phyloP scores from a whole-genome alignment of 495 filamentous ascomycete species.

The Penicillium coffeae region DNA sequence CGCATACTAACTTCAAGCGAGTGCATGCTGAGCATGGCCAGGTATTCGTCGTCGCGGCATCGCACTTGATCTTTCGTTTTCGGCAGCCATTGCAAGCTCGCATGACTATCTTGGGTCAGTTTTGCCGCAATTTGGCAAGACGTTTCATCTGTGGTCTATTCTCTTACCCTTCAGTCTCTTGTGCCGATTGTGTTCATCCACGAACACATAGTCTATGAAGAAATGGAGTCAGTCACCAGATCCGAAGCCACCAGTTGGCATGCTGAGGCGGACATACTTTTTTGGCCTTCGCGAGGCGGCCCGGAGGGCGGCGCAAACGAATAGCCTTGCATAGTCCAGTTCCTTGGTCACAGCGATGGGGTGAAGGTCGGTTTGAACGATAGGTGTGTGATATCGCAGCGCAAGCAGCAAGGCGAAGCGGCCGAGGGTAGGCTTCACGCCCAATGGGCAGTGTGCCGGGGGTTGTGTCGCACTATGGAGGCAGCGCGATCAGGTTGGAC shows the following conservation, averaged over 20 bases:
- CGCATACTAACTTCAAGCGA: constrained; percentile 87
- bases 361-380: background rate
- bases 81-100: constrained; percentile 96
- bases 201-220: constrained; percentile 89
- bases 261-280: constrained; percentile 28
- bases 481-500: background rate
- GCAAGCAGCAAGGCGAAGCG: background rate
- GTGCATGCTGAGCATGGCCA: constrained; percentile 97
- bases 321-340: constrained; percentile 38
- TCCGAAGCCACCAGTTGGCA: background rate
- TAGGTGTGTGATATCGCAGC: background rate
- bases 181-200: constrained; percentile 98
- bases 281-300: constrained; percentile 43
- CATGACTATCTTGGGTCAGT: constrained; percentile 65
- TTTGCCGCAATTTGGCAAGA: background rate
- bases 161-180: constrained; percentile 87
- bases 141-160: background rate
- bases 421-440: background rate
- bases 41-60: constrained; percentile 94
- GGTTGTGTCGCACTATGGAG: background rate
- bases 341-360: background rate
- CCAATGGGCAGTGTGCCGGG: background rate
- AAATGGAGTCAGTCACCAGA: background rate
- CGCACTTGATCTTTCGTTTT: constrained; percentile 82
- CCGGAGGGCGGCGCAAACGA: constrained; percentile 46